Percentiles rank a stretch among this genome's conserved stretches.
phyloP scores from a whole-genome alignment of 108 stramenopile genomes.

The Aureococcus anophagefferens region DNA sequence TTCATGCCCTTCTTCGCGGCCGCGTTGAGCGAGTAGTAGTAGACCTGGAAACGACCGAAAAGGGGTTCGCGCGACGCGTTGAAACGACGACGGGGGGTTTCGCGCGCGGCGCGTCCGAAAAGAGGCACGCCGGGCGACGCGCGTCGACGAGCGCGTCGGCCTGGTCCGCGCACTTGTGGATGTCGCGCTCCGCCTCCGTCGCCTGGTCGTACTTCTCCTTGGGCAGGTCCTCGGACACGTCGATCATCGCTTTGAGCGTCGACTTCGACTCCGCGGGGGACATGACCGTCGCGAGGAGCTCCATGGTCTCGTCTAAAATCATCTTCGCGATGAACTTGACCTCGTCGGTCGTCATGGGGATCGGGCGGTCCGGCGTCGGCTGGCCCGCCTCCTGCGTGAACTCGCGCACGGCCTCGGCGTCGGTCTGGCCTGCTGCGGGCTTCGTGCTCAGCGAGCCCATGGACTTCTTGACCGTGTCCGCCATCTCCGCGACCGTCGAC shows the following conservation, averaged over 20 bases:
- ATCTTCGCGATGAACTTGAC: constrained; percentile 22
- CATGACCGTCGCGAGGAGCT: constrained; percentile 20
- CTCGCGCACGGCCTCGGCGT: constrained; percentile 11
- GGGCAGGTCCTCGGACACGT: constrained; percentile 9
- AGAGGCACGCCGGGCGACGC: too few relatives aligned
- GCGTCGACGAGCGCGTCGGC: constrained; percentile 26
- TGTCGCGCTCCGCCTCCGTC: constrained; percentile 1
- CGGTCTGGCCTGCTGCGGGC: too few relatives aligned
- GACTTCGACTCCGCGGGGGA: constrained; percentile 14
- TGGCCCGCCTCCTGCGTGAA: constrained; percentile 22
- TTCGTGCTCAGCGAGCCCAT: too few relatives aligned
- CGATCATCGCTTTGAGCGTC: constrained; percentile 11
- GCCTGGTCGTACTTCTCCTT: constrained; percentile 7
- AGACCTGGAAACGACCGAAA: too few relatives aligned
- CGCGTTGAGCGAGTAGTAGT: constrained; percentile 28
- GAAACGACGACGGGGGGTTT: too few relatives aligned
- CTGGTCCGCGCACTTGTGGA: constrained; percentile 13
- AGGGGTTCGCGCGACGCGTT: too few relatives aligned
- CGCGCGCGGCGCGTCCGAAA: too few relatives aligned
- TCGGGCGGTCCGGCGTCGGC: constrained; percentile 17
- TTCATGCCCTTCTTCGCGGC: constrained; percentile 19
- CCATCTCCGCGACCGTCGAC: too few relatives aligned
- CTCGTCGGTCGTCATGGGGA: constrained; percentile 11
- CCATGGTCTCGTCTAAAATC: constrained; percentile 28
- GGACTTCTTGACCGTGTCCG: too few relatives aligned